These are phyloP conservation scores for Bremia lactucae DNA, from an alignment of 352 stramenopile genomes.

Conservation along the genomic window DNA sequence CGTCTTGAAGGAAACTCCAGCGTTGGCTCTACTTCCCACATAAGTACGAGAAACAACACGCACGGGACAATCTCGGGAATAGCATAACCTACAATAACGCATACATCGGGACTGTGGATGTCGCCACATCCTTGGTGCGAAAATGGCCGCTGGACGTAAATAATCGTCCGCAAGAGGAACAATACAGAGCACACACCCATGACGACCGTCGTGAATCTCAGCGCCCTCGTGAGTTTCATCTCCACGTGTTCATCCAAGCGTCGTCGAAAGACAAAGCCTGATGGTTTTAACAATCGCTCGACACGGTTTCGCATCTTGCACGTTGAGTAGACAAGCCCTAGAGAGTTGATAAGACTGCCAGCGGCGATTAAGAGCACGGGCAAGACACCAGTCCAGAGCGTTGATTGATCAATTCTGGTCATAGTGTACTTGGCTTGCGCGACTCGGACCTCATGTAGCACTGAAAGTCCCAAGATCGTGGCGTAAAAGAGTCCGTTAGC, in stretches of 20 bases:
- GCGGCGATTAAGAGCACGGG: slow-evolving; percentile 60
- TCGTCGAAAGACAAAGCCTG: slow-evolving; percentile 25
- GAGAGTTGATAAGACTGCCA: slow-evolving; percentile 52
- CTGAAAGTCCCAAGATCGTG: slow-evolving; percentile 45
- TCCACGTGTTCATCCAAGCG: slow-evolving; percentile 50
- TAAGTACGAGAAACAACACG: slow-evolving; percentile 70
- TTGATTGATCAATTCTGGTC: slow-evolving; percentile 5
- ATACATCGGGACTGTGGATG: slow-evolving; percentile 48
- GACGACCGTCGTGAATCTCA: slow-evolving; percentile 62
- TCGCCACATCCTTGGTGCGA: slow-evolving; percentile 60
- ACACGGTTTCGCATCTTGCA: slow-evolving; percentile 63
- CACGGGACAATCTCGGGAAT: slow-evolving; percentile 65
- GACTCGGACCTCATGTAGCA: slow-evolving; percentile 30
- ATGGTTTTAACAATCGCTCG: slow-evolving; percentile 49
- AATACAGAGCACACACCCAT: slow-evolving; percentile 55
- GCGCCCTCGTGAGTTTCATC: slow-evolving; percentile 58
- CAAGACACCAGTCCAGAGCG: slow-evolving; percentile 42
- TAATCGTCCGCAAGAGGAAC: slow-evolving; percentile 60
- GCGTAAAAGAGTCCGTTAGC: slow-evolving; percentile 71
- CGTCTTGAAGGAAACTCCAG: slow-evolving; percentile 47
- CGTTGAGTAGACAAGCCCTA: slow-evolving; percentile 68
- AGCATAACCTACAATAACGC: slow-evolving; percentile 60
- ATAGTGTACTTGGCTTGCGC: slow-evolving; percentile 7
- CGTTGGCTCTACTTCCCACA: slow-evolving; percentile 77
- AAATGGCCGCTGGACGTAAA: slow-evolving; percentile 75